Evolutionary conservation across 2,329 filamentous ascomycete species (phyloP), one percentile per base, ranked within the genome.

Genomic region (Rhynchosporium graminicola): DNA sequence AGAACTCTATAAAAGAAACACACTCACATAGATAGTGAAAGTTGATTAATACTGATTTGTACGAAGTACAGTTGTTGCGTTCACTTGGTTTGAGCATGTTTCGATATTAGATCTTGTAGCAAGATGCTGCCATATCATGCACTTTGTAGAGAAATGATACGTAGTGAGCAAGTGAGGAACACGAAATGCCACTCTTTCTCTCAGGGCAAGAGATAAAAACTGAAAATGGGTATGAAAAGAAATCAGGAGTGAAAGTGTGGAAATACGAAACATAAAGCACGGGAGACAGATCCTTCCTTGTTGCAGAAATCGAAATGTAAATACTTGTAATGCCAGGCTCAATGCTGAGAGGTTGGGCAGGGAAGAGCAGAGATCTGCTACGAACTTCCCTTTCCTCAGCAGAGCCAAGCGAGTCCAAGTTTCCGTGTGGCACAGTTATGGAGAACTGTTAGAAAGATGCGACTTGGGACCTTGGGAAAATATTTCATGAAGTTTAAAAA

Each of bases 31-130:
- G 33, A 36, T 9, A 36, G 38, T 43, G 15, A 43, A 5, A 12
- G 13, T 10, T 13, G 20, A 15, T 43, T n/a, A n/a, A 3, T 13
- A 15, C 15, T 42, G 3, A 4, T 15, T 31, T 48, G 8, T 50
- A 6, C 28, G 26, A 33, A 15, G 47, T 50, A 33, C 47, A 29
- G 31, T 33, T 29, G 47, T 33, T n/a, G 47, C 20, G 31, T 50
- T 50, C 12, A n/a, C 33, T 52, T 13, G 20, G 31, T 46, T n/a
- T 52, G 15, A 52, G 48, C 48, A n/a, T 52, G 48, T 52, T 52
- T 52, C 29, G 48, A 52, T 31, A 38, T 38, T n/a, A 52, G 48
- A 52, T 52, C 31, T 26, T 38, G 31, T 33, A 52, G 48, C 48
- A 52, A n/a, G 31, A 13, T 6, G 4, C 15, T 10, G 31, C 38